These are phyloP conservation scores for Drosera capensis DNA, from an alignment of 148 eudicot species.

Conservation along the genomic window DNA sequence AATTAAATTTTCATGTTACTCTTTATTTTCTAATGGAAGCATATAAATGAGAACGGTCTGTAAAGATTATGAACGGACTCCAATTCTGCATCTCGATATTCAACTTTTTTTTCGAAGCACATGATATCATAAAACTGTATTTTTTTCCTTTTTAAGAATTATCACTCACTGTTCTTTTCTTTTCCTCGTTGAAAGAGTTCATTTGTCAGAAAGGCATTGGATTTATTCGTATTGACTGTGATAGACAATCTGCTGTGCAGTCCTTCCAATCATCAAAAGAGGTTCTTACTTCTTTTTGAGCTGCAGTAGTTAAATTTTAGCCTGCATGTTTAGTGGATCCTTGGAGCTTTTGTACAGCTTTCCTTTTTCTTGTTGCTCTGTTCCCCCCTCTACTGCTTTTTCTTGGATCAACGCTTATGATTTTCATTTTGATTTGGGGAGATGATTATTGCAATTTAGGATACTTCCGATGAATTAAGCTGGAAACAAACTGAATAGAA, in stretches of 20 bases:
- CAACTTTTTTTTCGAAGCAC: too few species aligned
- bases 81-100: too few species aligned
- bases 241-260: constrained; percentile 61
- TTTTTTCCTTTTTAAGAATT: constrained; percentile 1
- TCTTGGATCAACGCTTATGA: not conserved
- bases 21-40: too few species aligned
- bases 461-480: constrained; percentile 65
- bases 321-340: not conserved
- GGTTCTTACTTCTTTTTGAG: constrained; percentile 20
- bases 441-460: constrained; percentile 28
- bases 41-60: too few species aligned
- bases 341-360: not conserved
- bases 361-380: too few species aligned
- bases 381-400: too few species aligned
- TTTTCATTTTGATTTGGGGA: constrained; percentile 5
- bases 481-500: constrained; percentile 69
- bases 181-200: constrained; percentile 42
- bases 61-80: too few species aligned
- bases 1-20: too few species aligned
- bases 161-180: not conserved
- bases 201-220: constrained; percentile 53
- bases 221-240: constrained; percentile 66
- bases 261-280: constrained; percentile 64
- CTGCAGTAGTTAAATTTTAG: not conserved
- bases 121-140: too few species aligned